Evolutionary conservation across 192 early-diverging fungal genomes (phyloP), one percentile per base, ranked within the genome.

Genomic region (Borealophlyctis nickersoniae): DNA sequence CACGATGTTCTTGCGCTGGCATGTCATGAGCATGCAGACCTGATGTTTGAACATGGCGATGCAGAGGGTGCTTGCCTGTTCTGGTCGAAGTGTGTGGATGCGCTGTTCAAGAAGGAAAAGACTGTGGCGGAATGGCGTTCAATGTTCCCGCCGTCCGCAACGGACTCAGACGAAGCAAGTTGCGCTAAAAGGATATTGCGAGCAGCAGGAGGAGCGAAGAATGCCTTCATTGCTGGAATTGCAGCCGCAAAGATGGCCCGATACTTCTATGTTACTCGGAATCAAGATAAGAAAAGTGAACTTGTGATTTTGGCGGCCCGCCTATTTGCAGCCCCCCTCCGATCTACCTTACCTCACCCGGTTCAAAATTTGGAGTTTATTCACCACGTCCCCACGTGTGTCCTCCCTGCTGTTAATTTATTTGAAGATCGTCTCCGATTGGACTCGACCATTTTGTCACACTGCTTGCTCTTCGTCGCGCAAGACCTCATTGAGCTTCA

Each of bases 71-170:
- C 70, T 0, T 39, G 59, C 49, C 49, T 62, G 35, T 58, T 58
- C 53, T 76, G 74, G 74, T 72, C 70, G 7, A 45, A 28, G 48
- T 30, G 34, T 11, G n/a, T 76, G 7, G 74, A 76, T 51, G 29
- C 27, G 7, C 32, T 74, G 1, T 57, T 69, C 39, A 49, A 36
- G 26, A 14, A 26, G 3, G 16, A 23, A 3, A 34, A 39, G 1
- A 52, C 62, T 26, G 32, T 75, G 0, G 36, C 55, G 35, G 45
- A 36, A 23, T 75, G 69, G 63, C 23, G 30, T 22, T 39, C 7
- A 28, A 23, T 39, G 9, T 58, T 67, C 16, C n/a, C 13, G 32
- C 16, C 29, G 23, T 13, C 19, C 11, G 61, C 19, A n/a, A n/a
- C n/a, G 0, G 49, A 49, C 22, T 13, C 33, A 31, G 14, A 52